These are phyloP conservation scores for Gorgonomyces haynaldii DNA, from an alignment of 192 early-diverging fungal species.

Conservation along the genomic window DNA sequence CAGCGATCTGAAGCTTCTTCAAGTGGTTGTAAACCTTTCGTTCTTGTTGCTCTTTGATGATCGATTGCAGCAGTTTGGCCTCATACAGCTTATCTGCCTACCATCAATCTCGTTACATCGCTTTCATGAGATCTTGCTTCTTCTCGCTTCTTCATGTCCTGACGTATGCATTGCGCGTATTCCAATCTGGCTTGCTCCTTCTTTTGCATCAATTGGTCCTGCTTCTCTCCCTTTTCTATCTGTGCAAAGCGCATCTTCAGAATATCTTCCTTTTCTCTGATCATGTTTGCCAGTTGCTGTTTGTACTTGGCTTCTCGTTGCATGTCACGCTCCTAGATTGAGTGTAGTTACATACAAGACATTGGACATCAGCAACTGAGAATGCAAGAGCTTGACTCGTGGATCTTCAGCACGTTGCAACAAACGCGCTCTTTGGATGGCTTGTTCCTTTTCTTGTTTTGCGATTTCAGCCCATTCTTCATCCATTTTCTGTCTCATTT, in stretches of 20 bases:
- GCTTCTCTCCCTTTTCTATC: constrained; percentile 1
- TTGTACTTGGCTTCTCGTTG: constrained; percentile 17
- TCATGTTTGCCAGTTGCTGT: background rate
- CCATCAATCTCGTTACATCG: background rate
- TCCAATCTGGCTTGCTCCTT: background rate
- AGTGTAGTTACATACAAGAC: constrained; percentile 22
- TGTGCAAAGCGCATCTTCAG: background rate
- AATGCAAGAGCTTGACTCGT: constrained; percentile 18
- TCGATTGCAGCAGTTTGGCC: background rate
- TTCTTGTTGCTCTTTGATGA: background rate
- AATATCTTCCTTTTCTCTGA: constrained; percentile 1
- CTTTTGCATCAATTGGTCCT: background rate
- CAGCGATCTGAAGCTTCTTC: constrained; percentile 2
- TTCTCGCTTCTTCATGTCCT: background rate
- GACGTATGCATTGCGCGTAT: background rate
- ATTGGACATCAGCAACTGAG: constrained; percentile 29
- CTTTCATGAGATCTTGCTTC: background rate
- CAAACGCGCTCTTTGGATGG: constrained; percentile 26
- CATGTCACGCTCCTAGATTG: constrained; percentile 26
- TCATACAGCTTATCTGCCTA: background rate
- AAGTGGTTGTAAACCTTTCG: background rate
- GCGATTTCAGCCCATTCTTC: constrained; percentile 26
- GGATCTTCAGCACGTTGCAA: constrained; percentile 24
- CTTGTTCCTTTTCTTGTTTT: constrained; percentile 16
- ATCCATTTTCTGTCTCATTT: constrained; percentile 26